Evolutionary conservation across 164 flowering plant species (phyloP), one percentile per base, ranked within the genome.

Genomic region (Vitis rupestris): DNA sequence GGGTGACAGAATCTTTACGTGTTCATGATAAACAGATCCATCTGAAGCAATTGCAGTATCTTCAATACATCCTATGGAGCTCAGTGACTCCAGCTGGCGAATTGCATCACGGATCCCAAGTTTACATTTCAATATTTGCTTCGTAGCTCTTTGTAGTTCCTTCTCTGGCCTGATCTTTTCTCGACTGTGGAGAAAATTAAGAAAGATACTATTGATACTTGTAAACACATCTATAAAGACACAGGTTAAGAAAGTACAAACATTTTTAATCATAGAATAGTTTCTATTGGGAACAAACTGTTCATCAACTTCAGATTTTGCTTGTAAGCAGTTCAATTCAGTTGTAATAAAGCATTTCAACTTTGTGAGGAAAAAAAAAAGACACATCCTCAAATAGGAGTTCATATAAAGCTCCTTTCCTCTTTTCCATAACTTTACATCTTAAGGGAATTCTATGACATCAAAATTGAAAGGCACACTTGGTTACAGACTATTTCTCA

Each of bases 151-250:
- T 70, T 84, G 84, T 50, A 95, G 82, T 75, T 95, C 99, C 76
- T 80, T 93, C 70, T 85, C 97, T 68, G 99, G 99, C 80, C 71
- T 91, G 66, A 95, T 91, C 82, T 95, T 95, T 80, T 95, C 99
- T 64, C 98, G 98, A 73, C 99, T 95, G 84, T 37, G 30, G 48
- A 64, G 54, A 60, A 72, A 69, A 31, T 61, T 17, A 29, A 61
- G 1, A 65, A 50, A n/a, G 57, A 13, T 57, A 17, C 68, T 16
- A 11, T 60, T 3, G 59, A 53, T 58, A 44, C 50, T 19, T 70
- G 49, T 55, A 23, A 51, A 50, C 53, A 59, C 53, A 15, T 12
- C 16, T 13, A 64, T 13, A 55, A 52, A 14, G 37, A 11, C 53
- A 29, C 10, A 70, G 27, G 52, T n/a, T 4, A 64, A 0, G 16